phyloP scores from a whole-genome alignment of 179 eudicot genomes.

The Amaranthus tricolor region DNA sequence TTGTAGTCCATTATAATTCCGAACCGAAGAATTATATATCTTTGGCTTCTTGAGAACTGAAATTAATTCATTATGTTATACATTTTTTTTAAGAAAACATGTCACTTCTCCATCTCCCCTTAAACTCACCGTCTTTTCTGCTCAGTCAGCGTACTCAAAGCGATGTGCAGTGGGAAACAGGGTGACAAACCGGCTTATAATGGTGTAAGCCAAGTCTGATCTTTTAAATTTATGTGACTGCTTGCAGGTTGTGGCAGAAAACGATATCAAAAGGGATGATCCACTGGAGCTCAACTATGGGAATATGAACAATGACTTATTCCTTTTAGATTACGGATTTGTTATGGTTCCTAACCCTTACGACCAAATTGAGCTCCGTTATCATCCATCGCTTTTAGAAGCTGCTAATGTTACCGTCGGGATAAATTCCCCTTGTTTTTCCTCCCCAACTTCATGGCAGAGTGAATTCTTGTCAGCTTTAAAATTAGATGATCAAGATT shows the following conservation, averaged over 20 bases:
- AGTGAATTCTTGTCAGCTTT: constrained; percentile 53
- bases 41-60: too few relatives aligned
- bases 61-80: too few relatives aligned
- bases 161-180: background rate
- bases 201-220: background rate
- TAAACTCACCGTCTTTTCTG: background rate
- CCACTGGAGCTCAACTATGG: constrained; percentile 83
- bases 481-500: constrained; percentile 39
- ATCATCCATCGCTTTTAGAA: constrained; percentile 78
- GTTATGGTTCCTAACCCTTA: constrained; percentile 70
- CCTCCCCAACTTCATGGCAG: constrained; percentile 87
- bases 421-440: constrained; percentile 63
- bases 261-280: constrained; percentile 52
- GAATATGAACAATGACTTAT: constrained; percentile 74
- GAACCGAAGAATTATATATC: too few relatives aligned
- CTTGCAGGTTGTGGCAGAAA: constrained; percentile 74
- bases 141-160: background rate
- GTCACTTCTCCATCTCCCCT: background rate
- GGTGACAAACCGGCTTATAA: background rate
- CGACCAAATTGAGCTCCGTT: constrained; percentile 76
- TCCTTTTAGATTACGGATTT: constrained; percentile 92
- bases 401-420: constrained; percentile 92
- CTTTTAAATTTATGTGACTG: background rate
- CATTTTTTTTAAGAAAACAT: too few relatives aligned
- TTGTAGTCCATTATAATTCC: too few relatives aligned